These are phyloP conservation scores for Athelia sp. DNA, from an alignment of 1,284 basidiomycete genomes.

Conservation along the genomic window DNA sequence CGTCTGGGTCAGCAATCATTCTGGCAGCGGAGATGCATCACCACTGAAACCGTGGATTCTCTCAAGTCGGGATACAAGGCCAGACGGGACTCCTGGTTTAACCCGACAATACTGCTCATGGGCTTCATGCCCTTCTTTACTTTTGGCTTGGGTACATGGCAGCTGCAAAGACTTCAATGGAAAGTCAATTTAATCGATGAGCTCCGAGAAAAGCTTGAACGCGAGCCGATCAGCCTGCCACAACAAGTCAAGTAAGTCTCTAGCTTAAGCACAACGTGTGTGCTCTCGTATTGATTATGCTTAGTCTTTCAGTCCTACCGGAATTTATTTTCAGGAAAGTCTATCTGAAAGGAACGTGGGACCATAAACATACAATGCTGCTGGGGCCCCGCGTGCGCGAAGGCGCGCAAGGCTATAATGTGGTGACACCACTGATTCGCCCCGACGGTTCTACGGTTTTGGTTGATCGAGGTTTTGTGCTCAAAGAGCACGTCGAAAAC, in stretches of 20 bases:
- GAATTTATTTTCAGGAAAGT: conserved; percentile 90
- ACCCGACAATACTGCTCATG: conserved; percentile 74
- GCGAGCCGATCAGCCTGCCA: conserved; percentile 78
- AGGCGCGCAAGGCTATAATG: conserved; percentile 81
- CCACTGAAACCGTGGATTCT: background rate
- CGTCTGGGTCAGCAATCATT: background rate
- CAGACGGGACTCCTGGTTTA: conserved; percentile 54
- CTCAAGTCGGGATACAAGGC: conserved; percentile 40
- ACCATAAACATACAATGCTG: conserved; percentile 73
- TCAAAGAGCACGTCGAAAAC: conserved; percentile 46
- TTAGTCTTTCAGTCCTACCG: conserved; percentile 65
- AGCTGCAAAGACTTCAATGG: conserved; percentile 89
- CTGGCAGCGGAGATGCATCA: background rate
- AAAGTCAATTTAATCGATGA: conserved; percentile 94
- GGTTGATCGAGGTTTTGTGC: conserved; percentile 91
- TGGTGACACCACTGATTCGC: conserved; percentile 82
- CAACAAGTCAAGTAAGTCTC: conserved; percentile 80
- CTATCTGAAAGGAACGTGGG: conserved; percentile 71
- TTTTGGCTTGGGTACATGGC: conserved; percentile 93
- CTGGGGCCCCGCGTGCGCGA: conserved; percentile 86
- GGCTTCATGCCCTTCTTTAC: conserved; percentile 89
- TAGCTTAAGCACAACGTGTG: conserved; percentile 2
- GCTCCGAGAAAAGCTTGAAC: conserved; percentile 85
- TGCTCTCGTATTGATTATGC: conserved; percentile 12
- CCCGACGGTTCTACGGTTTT: conserved; percentile 76